Conservation (phyloP, 2,329 filamentous ascomycete genomes). For the Sclerotinia subarctica region DNA sequence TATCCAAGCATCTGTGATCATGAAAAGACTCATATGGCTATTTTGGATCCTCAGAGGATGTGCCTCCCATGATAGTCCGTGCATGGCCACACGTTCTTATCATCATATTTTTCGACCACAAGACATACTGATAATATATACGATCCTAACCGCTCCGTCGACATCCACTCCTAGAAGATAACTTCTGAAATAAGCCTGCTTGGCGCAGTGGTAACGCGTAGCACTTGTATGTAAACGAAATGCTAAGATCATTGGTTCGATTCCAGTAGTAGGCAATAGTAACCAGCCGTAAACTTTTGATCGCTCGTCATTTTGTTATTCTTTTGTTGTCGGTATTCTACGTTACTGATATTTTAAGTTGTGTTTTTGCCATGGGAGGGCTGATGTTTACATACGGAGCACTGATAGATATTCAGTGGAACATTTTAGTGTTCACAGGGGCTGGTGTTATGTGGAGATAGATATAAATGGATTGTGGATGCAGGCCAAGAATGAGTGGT, state of each 20-base stretch:
- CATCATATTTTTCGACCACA: neutral
- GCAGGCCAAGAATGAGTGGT: neutral
- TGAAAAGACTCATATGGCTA: too few species aligned
- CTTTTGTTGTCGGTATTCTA: neutral
- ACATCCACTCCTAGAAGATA: constrained; percentile 4
- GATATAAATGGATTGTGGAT: neutral
- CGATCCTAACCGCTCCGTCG: fast-evolving
- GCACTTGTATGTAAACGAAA: constrained; percentile 11
- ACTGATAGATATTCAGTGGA: neutral
- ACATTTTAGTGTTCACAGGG: neutral
- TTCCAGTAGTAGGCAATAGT: constrained; percentile 8
- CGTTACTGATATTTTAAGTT: neutral
- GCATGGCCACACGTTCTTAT: neutral
- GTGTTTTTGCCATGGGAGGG: too few species aligned
- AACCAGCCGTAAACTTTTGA: too few species aligned
- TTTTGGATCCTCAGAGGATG: too few species aligned
- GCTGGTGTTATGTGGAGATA: neutral
- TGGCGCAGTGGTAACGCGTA: constrained; percentile 19
- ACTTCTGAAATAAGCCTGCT: neutral
- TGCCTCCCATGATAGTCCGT: neutral
- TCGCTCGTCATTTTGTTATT: neutral
- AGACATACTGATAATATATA: neutral
- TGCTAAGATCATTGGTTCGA: constrained; percentile 19
- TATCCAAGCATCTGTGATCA: neutral
- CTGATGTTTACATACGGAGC: neutral